Base-by-base conservation (phyloP, 768 basidiomycete genomes). In the Trametes villosa region DNA sequence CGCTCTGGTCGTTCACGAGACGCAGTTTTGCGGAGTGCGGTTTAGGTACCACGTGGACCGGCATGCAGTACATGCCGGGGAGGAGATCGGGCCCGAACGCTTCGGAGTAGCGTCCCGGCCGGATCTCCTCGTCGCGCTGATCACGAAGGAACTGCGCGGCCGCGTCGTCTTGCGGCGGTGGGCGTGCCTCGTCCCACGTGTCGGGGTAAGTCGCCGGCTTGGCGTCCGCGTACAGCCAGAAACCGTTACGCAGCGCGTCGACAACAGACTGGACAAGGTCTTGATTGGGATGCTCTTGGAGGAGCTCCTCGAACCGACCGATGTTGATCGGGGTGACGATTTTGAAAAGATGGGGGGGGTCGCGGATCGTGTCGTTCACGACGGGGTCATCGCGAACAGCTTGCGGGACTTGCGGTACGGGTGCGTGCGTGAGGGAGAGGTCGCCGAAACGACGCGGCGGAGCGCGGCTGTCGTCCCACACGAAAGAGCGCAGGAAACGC, bases 61-160 rank as follows among this genome's bases (percentile, higher is more conserved):
- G 82, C 46, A 74, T 71, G 27, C 64, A 68, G 42, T 76, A 74
- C 81, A 84, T 83, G 0, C 79, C 79, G 0, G 77, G 80, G 0
- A 79, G 66, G 1, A 80, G 71, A 2, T 76, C 60, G 4, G 53
- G 29, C 1, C 73, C 71, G 64, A 81, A 80, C 1, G 72, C 26
- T 0, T 9, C 38, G 1, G 71, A 72, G 42, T 57, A 74, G 2
- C 70, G 64, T 1, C 64, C 57, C 2, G 27, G 24, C 0, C 45
- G 20, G 1, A 29, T 26, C 13, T 66, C 64, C 30, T 71, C 60
- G 31, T 74, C 69, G 1, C 47, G 31, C n/a, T 65, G 33, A 1
- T 65, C 50, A 1, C 53, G 51, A 0, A 62, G 22, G 44, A 56
- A 55, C 17, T 41, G 33, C 17, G 15, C 2, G 2, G 36, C 53